These are phyloP conservation scores for Suhomyces kunorum DNA, from an alignment of 1,139 yeast genomes.

Conservation along the genomic window DNA sequence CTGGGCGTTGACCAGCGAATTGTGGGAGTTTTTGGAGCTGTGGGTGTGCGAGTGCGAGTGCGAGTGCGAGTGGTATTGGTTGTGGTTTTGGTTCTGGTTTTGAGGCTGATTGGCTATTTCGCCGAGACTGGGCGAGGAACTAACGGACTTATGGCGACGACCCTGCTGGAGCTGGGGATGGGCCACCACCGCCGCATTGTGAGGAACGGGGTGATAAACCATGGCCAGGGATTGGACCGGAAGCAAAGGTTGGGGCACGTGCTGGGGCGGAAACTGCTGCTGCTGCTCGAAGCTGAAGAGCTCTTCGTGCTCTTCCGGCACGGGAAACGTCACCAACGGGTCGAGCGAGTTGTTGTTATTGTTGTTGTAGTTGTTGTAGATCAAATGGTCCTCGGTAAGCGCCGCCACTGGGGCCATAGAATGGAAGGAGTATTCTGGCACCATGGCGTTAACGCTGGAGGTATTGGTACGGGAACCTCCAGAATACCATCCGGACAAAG, in stretches of 20 bases:
- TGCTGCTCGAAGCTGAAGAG: conserved; percentile 29
- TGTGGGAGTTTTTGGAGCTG: conserved; percentile 9
- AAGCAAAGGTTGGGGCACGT: not conserved
- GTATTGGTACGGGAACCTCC: no score
- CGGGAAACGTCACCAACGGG: not conserved
- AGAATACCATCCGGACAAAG: no score
- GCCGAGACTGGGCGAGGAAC: conserved; percentile 2
- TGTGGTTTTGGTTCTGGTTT: conserved; percentile 2
- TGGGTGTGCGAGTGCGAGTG: not conserved
- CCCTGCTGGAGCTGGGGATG: conserved; percentile 2
- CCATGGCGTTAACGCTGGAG: no score
- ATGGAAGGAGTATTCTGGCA: no score
- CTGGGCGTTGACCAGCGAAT: conserved; percentile 58
- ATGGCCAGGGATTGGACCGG: not conserved
- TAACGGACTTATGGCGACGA: conserved; percentile 7
- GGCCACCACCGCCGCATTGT: not conserved
- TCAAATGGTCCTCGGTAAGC: conserved; percentile 26
- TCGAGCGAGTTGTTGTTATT: no score
- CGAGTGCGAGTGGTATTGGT: conserved; percentile 1
- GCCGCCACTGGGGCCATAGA: conserved; percentile 8
- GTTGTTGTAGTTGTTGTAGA: no score
- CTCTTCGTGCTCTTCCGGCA: conserved; percentile 21
- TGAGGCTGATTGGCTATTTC: conserved; percentile 1
- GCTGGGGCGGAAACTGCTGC: not conserved
- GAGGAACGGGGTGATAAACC: not conserved